phyloP scores from a whole-genome alignment of 1,139 yeast species.

The Casaregolazyma suthepensis region DNA sequence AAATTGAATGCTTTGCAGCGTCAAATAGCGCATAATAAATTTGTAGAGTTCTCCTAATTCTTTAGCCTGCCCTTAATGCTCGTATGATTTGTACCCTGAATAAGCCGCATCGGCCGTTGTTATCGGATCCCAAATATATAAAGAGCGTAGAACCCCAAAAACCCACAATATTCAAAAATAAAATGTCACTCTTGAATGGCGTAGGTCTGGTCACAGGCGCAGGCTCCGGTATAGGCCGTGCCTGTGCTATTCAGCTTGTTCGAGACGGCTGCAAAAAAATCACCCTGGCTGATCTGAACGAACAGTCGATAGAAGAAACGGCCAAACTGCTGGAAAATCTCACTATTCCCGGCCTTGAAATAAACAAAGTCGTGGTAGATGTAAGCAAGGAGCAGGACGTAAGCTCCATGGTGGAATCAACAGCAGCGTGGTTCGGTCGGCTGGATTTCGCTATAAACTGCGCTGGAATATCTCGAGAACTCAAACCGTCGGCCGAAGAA shows the following conservation, averaged over 20 bases:
- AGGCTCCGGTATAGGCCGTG: neutral
- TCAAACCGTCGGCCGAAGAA: neutral
- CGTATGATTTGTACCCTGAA: too few species aligned
- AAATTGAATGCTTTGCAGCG: constrained; percentile 35
- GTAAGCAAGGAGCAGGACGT: neutral
- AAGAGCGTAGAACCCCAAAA: neutral
- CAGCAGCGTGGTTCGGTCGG: neutral
- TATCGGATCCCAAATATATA: neutral
- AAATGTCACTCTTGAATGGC: neutral
- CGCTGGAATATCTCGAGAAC: neutral
- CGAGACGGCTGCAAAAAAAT: neutral
- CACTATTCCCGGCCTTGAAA: neutral
- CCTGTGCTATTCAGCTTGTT: neutral
- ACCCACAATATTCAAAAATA: neutral
- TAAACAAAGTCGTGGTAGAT: neutral
- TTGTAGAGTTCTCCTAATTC: too few species aligned
- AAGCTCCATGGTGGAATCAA: neutral
- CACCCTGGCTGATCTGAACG: neutral
- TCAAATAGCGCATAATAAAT: neutral
- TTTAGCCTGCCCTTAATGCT: too few species aligned
- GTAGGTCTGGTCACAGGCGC: neutral
- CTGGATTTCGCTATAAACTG: neutral
- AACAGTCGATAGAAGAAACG: neutral
- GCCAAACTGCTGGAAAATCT: neutral
- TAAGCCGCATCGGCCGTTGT: neutral